These are phyloP conservation scores for Pterulicium gracile DNA, from an alignment of 1,284 basidiomycete species.

Conservation along the genomic window DNA sequence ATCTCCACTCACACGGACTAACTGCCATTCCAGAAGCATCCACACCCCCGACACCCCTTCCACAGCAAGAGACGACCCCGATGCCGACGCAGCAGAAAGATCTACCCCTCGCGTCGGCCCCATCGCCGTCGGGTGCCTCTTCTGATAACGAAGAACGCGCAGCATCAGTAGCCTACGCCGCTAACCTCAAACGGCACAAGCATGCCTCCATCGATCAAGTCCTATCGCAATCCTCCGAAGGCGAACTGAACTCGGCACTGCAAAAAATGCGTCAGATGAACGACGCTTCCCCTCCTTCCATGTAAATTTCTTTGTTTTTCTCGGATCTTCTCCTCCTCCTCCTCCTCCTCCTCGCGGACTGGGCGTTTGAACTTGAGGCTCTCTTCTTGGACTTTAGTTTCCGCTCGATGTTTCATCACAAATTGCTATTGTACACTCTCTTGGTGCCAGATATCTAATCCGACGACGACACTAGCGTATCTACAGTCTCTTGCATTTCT, in stretches of 20 bases:
- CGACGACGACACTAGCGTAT: too few relatives aligned
- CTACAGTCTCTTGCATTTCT: too few relatives aligned
- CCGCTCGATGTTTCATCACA: too few relatives aligned
- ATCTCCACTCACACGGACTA: not conserved
- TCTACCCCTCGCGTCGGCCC: not conserved
- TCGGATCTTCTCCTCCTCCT: not conserved
- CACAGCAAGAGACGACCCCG: not conserved
- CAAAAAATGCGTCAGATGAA: not conserved
- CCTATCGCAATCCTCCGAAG: not conserved
- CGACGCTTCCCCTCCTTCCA: not conserved
- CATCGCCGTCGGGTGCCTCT: not conserved
- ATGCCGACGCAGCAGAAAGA: not conserved
- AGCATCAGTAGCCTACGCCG: slow-evolving; percentile 3
- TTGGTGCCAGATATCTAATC: too few relatives aligned
- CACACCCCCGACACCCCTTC: not conserved
- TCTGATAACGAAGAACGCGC: not conserved
- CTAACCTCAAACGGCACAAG: slow-evolving; percentile 3
- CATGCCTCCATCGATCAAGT: slow-evolving; percentile 4
- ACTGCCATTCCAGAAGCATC: not conserved
- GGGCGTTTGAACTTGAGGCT: too few relatives aligned
- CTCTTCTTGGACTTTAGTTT: not conserved
- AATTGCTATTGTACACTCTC: too few relatives aligned
- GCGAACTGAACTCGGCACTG: not conserved
- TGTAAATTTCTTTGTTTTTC: not conserved
- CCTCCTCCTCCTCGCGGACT: too few relatives aligned